Conservation (phyloP, 169 alveolate species). For the Plasmodium inui region DNA sequence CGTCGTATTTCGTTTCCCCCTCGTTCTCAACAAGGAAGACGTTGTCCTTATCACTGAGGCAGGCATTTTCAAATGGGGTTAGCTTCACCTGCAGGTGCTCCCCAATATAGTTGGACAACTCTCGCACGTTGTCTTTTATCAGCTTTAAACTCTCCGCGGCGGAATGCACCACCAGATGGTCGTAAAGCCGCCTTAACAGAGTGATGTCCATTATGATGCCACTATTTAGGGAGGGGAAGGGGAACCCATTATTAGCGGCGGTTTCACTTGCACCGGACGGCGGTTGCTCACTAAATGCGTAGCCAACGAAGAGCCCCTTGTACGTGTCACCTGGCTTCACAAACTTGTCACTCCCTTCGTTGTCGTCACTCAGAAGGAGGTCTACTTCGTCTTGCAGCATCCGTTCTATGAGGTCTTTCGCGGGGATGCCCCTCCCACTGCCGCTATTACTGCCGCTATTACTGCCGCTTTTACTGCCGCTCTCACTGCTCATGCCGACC, state of each 20-base stretch:
- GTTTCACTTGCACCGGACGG: neutral
- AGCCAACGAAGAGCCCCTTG: constrained; percentile 25
- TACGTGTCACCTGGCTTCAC: neutral
- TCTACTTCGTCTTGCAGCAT: neutral
- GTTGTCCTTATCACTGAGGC: constrained; percentile 16
- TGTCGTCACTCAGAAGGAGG: neutral
- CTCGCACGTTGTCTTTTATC: constrained; percentile 13
- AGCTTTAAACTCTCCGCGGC: neutral
- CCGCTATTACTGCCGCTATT: neutral
- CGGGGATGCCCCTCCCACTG: neutral
- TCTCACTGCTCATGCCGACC: neutral
- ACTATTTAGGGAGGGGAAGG: constrained; percentile 27
- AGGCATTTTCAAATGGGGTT: constrained; percentile 35
- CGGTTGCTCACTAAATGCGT: neutral
- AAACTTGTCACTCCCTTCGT: constrained; percentile 22
- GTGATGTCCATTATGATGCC: constrained; percentile 35
- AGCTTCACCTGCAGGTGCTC: constrained; percentile 19
- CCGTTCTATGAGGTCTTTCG: neutral
- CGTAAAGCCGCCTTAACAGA: constrained; percentile 25
- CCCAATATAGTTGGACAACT: constrained; percentile 1
- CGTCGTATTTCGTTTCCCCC: constrained; percentile 5
- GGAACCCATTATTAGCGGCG: neutral
- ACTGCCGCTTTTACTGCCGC: neutral
- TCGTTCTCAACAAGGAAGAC: constrained; percentile 32
- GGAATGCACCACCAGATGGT: neutral